Evolutionary conservation across 352 stramenopile species (phyloP).

Genomic region (Globisporangium okanoganense): DNA sequence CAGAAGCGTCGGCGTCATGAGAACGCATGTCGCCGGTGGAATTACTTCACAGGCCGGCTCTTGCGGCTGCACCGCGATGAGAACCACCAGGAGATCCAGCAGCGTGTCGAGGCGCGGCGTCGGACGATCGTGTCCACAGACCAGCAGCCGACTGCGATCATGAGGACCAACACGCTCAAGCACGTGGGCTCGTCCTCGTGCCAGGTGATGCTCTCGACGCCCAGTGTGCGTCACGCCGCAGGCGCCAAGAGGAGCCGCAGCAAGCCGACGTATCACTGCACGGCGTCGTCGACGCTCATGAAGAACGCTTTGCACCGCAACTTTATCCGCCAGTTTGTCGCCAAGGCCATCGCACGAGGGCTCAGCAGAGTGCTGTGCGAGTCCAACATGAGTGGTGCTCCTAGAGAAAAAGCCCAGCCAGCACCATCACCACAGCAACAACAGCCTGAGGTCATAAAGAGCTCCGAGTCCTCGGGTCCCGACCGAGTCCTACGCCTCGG

Average conservation of each 20-base stretch:
- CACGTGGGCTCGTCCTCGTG: neutral
- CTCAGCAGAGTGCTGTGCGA: conserved; percentile 34
- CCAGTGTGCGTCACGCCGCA: neutral
- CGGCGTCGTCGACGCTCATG: conserved; percentile 9
- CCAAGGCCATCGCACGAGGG: conserved; percentile 21
- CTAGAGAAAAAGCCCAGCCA: neutral
- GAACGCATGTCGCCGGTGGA: conserved; percentile 28
- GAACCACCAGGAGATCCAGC: conserved; percentile 7
- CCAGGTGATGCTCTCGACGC: neutral
- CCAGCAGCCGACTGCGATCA: neutral
- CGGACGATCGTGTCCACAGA: neutral
- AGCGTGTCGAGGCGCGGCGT: conserved; percentile 4
- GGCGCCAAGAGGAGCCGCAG: neutral
- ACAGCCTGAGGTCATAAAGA: neutral
- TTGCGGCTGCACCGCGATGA: conserved; percentile 18
- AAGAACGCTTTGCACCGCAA: conserved; percentile 17
- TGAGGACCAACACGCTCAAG: neutral
- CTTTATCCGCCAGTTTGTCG: conserved; percentile 30
- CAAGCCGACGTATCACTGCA: neutral
- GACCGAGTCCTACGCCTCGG: conserved; percentile 22
- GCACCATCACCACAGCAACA: conserved; percentile 1
- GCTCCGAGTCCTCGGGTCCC: neutral
- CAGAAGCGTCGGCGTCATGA: conserved; percentile 32
- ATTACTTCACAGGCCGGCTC: conserved; percentile 31
- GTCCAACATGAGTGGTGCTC: conserved; percentile 22